Evolutionary conservation across 1,284 basidiomycete genomes (phyloP).

Genomic region (Tilletia caries): DNA sequence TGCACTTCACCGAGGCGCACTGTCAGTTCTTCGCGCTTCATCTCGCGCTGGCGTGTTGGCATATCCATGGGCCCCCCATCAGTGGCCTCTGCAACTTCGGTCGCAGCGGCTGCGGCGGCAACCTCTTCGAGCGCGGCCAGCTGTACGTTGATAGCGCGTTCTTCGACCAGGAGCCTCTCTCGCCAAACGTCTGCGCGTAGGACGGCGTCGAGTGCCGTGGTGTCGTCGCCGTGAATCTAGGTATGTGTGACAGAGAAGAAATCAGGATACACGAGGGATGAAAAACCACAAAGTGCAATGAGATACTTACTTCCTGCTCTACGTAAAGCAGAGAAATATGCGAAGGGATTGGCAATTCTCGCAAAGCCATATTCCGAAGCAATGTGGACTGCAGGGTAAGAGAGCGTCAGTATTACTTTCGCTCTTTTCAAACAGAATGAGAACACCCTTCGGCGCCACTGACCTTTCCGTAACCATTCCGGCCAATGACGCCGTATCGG

Average conservation of each 20-base stretch:
- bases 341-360: slow-evolving; percentile 72
- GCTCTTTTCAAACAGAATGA: too few species aligned
- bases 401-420: neutral
- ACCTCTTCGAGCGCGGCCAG: slow-evolving; percentile 44
- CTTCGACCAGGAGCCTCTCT: slow-evolving; percentile 46
- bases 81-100: slow-evolving; percentile 28
- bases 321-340: slow-evolving; percentile 97
- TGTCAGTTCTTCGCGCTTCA: slow-evolving; percentile 70
- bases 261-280: neutral
- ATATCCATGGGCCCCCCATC: slow-evolving; percentile 40
- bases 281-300: neutral
- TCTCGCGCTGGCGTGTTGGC: slow-evolving; percentile 52
- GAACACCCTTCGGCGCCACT: neutral
- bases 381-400: slow-evolving; percentile 67
- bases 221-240: slow-evolving; percentile 73
- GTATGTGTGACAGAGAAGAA: neutral
- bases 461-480: slow-evolving; percentile 81
- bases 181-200: slow-evolving; percentile 63
- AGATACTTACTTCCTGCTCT: slow-evolving; percentile 70
- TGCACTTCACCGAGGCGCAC: slow-evolving; percentile 87
- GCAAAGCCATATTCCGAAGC: slow-evolving; percentile 89
- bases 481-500: slow-evolving; percentile 60
- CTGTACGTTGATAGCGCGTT: slow-evolving; percentile 39
- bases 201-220: slow-evolving; percentile 84
- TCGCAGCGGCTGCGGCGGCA: slow-evolving; percentile 32